Evolutionary conservation across 352 stramenopile genomes (phyloP).

Genomic region (Phytopythium delawarense): DNA sequence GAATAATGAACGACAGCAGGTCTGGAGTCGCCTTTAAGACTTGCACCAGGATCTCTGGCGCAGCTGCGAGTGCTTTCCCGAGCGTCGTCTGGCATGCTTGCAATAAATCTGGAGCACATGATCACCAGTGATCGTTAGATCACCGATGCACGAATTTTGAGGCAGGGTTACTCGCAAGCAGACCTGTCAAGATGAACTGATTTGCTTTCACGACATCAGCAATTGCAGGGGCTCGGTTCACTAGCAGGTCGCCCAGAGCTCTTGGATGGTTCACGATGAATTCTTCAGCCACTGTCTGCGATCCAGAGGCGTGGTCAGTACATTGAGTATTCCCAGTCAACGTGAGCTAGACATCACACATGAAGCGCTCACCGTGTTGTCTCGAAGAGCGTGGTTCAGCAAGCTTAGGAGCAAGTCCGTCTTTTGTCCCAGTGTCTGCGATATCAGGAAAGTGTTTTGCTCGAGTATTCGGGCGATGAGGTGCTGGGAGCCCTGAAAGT

Average conservation of each 20-base stretch:
- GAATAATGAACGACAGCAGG: slow-evolving; percentile 39
- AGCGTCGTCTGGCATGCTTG: slow-evolving; percentile 38
- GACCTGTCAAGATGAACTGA: slow-evolving; percentile 52
- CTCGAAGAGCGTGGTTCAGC: slow-evolving; percentile 54
- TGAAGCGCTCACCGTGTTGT: slow-evolving; percentile 40
- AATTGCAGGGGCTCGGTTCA: slow-evolving; percentile 49
- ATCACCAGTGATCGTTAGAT: not conserved
- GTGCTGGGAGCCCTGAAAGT: slow-evolving; percentile 35
- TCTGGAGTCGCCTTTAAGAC: slow-evolving; percentile 50
- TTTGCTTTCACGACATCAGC: slow-evolving; percentile 44
- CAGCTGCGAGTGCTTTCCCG: slow-evolving; percentile 34
- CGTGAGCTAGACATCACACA: too few relatives aligned
- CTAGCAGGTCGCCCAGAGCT: slow-evolving; percentile 48
- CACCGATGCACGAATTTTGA: not conserved
- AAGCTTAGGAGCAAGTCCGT: slow-evolving; percentile 48
- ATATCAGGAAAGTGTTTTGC: slow-evolving; percentile 68
- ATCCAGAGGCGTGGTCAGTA: not conserved
- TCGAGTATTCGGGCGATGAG: slow-evolving; percentile 65
- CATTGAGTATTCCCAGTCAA: not conserved
- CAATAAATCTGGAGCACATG: slow-evolving; percentile 26
- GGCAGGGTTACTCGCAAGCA: not conserved
- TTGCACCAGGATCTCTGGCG: slow-evolving; percentile 40
- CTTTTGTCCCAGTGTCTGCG: slow-evolving; percentile 47
- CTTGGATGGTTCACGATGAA: slow-evolving; percentile 63
- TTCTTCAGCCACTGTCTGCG: slow-evolving; percentile 53